A percentile compares a stretch with the other conserved stretches of the same genome.
phyloP scores from a whole-genome alignment of 1,139 yeast genomes.

The Geotrichum reessii region DNA sequence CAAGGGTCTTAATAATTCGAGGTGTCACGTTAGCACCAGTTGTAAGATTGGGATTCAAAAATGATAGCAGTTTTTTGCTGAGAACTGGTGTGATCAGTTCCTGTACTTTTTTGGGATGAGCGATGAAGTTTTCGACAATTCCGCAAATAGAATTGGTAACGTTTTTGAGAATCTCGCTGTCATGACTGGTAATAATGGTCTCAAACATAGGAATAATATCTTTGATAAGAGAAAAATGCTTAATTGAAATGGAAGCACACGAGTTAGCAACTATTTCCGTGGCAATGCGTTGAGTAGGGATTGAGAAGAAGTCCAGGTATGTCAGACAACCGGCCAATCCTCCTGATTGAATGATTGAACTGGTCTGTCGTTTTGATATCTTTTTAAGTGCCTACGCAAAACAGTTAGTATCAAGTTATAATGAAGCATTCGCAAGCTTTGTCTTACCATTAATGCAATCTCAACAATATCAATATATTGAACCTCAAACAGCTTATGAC shows the following conservation, averaged over 20 bases:
- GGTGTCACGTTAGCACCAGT: slow-evolving; percentile 22
- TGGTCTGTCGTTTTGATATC: slow-evolving; percentile 37
- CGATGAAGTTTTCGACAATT: slow-evolving; percentile 50
- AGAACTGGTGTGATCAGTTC: slow-evolving; percentile 37
- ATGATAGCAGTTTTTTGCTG: slow-evolving; percentile 24
- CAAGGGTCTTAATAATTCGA: slow-evolving; percentile 34
- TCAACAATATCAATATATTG: slow-evolving; percentile 88
- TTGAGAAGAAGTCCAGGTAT: slow-evolving; percentile 80
- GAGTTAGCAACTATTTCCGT: slow-evolving; percentile 72
- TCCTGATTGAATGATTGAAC: slow-evolving; percentile 41
- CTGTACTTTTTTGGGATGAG: slow-evolving; percentile 44
- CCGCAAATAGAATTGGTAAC: slow-evolving; percentile 65
- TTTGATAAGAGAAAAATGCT: slow-evolving; percentile 46
- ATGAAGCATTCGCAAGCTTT: neutral
- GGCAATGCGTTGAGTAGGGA: slow-evolving; percentile 85
- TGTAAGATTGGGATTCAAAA: slow-evolving; percentile 25
- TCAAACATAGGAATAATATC: slow-evolving; percentile 60
- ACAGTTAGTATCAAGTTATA: slow-evolving; percentile 1
- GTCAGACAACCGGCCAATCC: slow-evolving; percentile 65
- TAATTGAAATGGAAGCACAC: slow-evolving; percentile 46
- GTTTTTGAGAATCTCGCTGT: slow-evolving; percentile 58
- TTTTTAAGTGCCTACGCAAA: slow-evolving; percentile 33
- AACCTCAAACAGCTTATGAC: slow-evolving; percentile 65
- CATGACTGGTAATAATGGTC: slow-evolving; percentile 57
- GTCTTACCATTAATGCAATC: slow-evolving; percentile 69